Conservation (phyloP, 2,329 filamentous ascomycete genomes). For the Esteya vermicola region DNA sequence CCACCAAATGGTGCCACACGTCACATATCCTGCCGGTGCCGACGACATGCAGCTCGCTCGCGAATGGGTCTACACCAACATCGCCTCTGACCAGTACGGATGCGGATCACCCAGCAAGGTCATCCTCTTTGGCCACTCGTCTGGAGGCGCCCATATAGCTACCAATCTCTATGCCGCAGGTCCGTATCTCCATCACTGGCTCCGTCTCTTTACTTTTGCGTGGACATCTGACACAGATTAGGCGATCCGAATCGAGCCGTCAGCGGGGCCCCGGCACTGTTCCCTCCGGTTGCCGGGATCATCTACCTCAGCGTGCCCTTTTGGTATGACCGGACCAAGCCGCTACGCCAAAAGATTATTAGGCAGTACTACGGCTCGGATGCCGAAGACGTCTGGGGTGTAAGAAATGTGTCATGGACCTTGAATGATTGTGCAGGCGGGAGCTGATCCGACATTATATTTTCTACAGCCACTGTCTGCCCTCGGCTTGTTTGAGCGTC, state of each 20-base stretch:
- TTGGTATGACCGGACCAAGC: conserved; percentile 1
- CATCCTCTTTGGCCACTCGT: neutral
- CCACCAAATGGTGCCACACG: conserved; percentile 1
- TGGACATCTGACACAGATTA: neutral
- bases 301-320: neutral
- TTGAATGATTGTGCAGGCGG: too few relatives aligned
- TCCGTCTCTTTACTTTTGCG: too few relatives aligned
- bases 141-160: neutral
- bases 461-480: neutral
- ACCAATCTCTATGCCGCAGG: neutral
- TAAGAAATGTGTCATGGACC: neutral
- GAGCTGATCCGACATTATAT: too few relatives aligned
- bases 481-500: neutral
- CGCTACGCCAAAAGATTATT: neutral
- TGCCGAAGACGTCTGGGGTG: neutral
- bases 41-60: conserved; percentile 2
- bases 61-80: neutral
- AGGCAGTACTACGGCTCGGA: neutral
- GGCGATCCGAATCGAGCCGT: neutral
- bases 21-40: neutral
- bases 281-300: neutral
- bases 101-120: neutral
- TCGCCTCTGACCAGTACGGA: neutral
- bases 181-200: too few relatives aligned
- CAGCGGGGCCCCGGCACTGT: neutral